Conservation (phyloP, 2,329 filamentous ascomycete genomes). For the Sclerotinia sclerotiorum region DNA sequence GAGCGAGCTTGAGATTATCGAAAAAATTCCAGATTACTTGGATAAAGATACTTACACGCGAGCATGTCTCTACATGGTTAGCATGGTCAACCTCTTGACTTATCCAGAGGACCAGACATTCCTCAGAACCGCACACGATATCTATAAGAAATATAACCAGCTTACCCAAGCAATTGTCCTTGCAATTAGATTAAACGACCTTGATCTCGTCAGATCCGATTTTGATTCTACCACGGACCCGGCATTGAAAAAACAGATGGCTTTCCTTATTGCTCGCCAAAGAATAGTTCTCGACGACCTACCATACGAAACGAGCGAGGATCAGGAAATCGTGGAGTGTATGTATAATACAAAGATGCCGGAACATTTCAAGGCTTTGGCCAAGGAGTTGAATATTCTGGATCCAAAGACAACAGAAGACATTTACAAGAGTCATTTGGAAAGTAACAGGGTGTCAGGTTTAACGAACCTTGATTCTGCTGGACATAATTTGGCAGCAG, state of each 20-base stretch:
- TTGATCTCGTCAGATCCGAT: constrained; percentile 76
- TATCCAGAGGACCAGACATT: constrained; percentile 98
- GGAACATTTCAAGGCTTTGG: constrained; percentile 90
- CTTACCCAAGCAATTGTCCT: constrained; percentile 90
- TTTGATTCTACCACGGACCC: constrained; percentile 79
- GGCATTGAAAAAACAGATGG: constrained; percentile 86
- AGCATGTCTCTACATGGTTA: constrained; percentile 97
- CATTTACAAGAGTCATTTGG: constrained; percentile 98
- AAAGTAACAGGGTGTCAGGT: constrained; percentile 88
- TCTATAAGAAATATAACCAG: constrained; percentile 92
- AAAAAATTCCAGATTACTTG: constrained; percentile 82
- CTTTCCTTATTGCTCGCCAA: constrained; percentile 88
- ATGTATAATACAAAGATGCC: constrained; percentile 84
- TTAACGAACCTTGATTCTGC: constrained; percentile 95
- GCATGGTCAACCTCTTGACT: constrained; percentile 96
- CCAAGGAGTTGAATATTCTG: constrained; percentile 93
- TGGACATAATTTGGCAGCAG: constrained; percentile 90
- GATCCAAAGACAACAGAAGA: constrained; percentile 97
- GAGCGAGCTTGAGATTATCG: constrained; percentile 96
- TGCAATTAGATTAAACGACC: constrained; percentile 89
- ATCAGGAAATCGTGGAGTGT: constrained; percentile 75
- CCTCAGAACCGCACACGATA: constrained; percentile 85
- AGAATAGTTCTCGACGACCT: constrained; percentile 80
- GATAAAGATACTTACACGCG: constrained; percentile 92
- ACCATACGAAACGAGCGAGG: constrained; percentile 62